Base-by-base conservation (phyloP, 2,329 filamentous ascomycete genomes). In the Cryoendolithus antarcticus region DNA sequence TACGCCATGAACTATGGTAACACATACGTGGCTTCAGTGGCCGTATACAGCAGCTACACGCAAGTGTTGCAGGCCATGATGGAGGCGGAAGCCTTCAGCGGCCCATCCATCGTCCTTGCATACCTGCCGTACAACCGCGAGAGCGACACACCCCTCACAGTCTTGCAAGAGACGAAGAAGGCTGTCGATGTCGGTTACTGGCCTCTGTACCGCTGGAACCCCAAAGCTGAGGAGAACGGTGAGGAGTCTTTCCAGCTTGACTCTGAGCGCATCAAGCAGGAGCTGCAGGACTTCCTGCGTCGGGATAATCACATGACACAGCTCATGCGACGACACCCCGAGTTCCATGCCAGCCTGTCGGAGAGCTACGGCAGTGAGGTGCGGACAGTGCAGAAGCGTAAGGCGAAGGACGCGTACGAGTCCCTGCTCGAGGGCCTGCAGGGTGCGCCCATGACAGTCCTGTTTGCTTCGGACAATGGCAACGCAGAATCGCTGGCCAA, bases 1-100 rank as follows among this genome's bases (percentile, higher is more conserved):
- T 98, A 98, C 55, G 91, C 91, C 37, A 98, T 98, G 91, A 98
- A 98, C 71, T 96, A 85, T 53, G 91, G 91, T 41, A 96, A 96
- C 57, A 86, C 86, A 19, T 98, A 96, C 52, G 91, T 98, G 44
- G 91, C 91, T 30, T 96, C 91, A 1, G 91, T 93, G 27, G 91
- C 91, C n/a, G 91, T 96, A 27, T 98, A 98, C 69, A 88, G 88
- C 70, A 95, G 89, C 4, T 98, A 98, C 67, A 96, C 91, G 1
- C 91, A 98, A 62, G 91, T 98, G 2, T 68, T 98, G 28, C 86
- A 96, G 64, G 89, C 91, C 9, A 85, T 98, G 79, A 78, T 94
- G 29, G 91, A 98, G 66, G 91, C 91, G 5, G 89, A 98, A 64
- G 80, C 89, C 62, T 96, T 95, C 61, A 71, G 95, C 43, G 91